phyloP scores from a whole-genome alignment of 257 asterid species.

The Forsythia suspensa region DNA sequence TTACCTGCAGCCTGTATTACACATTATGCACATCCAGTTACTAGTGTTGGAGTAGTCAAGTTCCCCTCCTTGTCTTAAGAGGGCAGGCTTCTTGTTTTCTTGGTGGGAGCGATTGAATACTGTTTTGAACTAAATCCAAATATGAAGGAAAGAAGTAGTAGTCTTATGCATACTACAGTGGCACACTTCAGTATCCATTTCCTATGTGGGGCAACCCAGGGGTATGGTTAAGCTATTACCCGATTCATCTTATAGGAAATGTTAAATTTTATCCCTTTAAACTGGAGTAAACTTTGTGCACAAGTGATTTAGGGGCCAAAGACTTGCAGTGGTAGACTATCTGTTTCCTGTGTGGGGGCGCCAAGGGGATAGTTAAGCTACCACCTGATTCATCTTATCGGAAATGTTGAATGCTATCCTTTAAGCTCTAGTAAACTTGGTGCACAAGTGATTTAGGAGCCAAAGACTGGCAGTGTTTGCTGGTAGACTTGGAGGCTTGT shows the following conservation, averaged over 20 bases:
- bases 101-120: neutral
- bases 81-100: neutral
- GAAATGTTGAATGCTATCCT: neutral
- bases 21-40: slow-evolving; percentile 6
- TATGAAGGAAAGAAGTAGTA: neutral
- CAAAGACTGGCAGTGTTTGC: neutral
- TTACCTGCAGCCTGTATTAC: neutral
- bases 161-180: neutral
- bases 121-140: neutral
- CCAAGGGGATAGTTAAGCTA: neutral
- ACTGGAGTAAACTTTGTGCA: neutral
- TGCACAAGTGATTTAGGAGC: neutral
- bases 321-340: neutral
- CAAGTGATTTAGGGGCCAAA: neutral
- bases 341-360: too few species aligned
- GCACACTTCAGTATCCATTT: neutral
- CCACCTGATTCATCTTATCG: too few species aligned
- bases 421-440: neutral
- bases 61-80: neutral
- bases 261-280: neutral
- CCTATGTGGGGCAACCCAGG: neutral
- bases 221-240: neutral
- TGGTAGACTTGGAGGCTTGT: neutral
- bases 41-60: slow-evolving; percentile 1
- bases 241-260: neutral